phyloP scores from a whole-genome alignment of 768 basidiomycete genomes.

The Tricholoma bakamatsutake region DNA sequence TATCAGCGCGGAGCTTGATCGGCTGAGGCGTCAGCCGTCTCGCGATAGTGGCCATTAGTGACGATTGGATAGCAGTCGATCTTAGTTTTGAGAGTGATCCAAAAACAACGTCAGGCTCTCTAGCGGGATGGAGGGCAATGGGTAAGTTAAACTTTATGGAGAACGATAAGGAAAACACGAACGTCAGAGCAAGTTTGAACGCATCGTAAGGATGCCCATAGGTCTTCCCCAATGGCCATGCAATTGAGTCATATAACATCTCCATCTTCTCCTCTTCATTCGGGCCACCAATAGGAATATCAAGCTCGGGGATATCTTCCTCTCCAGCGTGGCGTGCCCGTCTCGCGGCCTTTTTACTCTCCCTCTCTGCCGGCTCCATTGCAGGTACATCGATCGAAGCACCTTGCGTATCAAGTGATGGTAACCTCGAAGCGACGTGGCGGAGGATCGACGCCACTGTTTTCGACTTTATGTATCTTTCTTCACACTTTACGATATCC shows the following conservation, averaged over 20 bases:
- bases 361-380: constrained; percentile 36
- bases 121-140: constrained; percentile 10
- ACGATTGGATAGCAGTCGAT: constrained; percentile 47
- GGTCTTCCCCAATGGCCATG: constrained; percentile 87
- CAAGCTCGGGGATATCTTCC: constrained; percentile 34
- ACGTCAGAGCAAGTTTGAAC: constrained; percentile 96
- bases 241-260: constrained; percentile 82
- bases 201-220: constrained; percentile 97
- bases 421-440: constrained; percentile 83
- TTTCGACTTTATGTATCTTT: constrained; percentile 97
- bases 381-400: constrained; percentile 19
- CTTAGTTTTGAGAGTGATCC: constrained; percentile 56
- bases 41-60: constrained; percentile 81
- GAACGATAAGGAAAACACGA: constrained; percentile 22
- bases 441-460: constrained; percentile 90
- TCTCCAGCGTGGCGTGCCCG: constrained; percentile 42
- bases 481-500: constrained; percentile 98
- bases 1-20: constrained; percentile 97
- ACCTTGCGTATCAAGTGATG: constrained; percentile 36
- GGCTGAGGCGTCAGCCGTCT: constrained; percentile 96
- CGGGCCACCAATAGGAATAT: constrained; percentile 33
- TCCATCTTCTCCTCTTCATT: constrained; percentile 82
- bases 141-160: neutral
- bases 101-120: constrained; percentile 70
- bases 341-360: constrained; percentile 41